Evolutionary conservation across 78 protist species (phyloP), one percentile per base, ranked within the genome.

Genomic region (Cavenderia fasciculata): DNA sequence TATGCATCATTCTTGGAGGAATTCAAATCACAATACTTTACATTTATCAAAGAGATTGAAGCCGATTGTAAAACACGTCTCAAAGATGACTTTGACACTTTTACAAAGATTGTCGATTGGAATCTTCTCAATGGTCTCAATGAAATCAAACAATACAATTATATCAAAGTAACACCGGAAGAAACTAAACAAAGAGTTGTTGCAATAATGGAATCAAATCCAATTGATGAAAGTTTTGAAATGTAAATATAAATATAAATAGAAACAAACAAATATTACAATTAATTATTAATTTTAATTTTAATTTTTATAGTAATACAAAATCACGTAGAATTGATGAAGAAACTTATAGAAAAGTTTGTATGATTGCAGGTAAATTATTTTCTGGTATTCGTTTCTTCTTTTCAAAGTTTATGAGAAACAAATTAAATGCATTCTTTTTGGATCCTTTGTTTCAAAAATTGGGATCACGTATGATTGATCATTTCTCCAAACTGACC

Each of bases 381-480:
- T 94, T 92, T 49, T 75, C 93, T 33, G 95, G 96, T 6, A 93
- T 94, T 40, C 43, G 96, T 16, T 85, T 75, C 78, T 74, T 94
- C 61, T 94, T 94, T 34, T 74, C 92, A 18, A 85, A 86, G 25
- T 36, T 52, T 19, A 71, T 92, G n/a, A 43, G 96, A 40, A 76
- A 73, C 87, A 94, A 94, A 59, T 41, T 89, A n/a, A 85, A 94
- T 59, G 95, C 96, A 18, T 94, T 94, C 95, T 94, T 94, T 78
- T 86, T 94, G 38, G 86, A 68, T 29, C 96, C 96, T 52, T 72
- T 94, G 41, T 94, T 92, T 36, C 76, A 62, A 51, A 40, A 86
- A 14, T n/a, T 92, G 14, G 74, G 95, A 31, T 8, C 46, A 2
- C 19, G 57, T n/a, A 52, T 92, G 54, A 59, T 69, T 16, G 75